These are phyloP conservation scores for Canavalia ensiformis DNA, from an alignment of 306 rosid genomes.

Conservation along the genomic window DNA sequence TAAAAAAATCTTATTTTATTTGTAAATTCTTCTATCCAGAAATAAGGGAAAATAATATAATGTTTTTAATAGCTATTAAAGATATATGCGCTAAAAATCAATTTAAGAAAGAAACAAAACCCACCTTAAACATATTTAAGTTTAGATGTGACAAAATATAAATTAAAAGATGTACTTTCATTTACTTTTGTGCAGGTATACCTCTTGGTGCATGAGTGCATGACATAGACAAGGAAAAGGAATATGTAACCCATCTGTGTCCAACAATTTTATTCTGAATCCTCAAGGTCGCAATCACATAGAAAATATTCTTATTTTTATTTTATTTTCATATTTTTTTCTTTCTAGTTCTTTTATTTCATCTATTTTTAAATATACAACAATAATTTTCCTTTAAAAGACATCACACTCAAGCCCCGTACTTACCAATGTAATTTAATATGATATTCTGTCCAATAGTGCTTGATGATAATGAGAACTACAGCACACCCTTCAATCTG, in stretches of 20 bases:
- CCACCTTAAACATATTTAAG: not conserved
- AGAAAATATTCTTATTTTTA: not conserved
- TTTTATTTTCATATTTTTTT: too few species aligned
- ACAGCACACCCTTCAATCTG: not conserved
- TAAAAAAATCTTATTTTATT: too few species aligned
- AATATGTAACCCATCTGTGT: not conserved
- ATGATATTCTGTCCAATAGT: not conserved
- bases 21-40: too few species aligned
- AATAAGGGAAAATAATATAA: too few species aligned
- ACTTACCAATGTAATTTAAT: not conserved
- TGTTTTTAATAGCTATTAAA: too few species aligned
- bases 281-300: not conserved
- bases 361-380: too few species aligned
- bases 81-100: not conserved
- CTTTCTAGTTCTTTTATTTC: too few species aligned
- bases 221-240: not conserved
- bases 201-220: not conserved
- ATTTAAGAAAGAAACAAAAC: too few species aligned
- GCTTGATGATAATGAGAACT: not conserved
- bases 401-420: not conserved
- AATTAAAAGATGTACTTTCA: too few species aligned
- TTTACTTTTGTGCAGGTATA: too few species aligned
- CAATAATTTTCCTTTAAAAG: not conserved
- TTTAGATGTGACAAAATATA: too few species aligned
- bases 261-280: not conserved